A percentile compares a stretch with the other conserved stretches of the same genome.
Conservation (phyloP, 2,329 filamentous ascomycete species). For the Leptographium procerum region DNA sequence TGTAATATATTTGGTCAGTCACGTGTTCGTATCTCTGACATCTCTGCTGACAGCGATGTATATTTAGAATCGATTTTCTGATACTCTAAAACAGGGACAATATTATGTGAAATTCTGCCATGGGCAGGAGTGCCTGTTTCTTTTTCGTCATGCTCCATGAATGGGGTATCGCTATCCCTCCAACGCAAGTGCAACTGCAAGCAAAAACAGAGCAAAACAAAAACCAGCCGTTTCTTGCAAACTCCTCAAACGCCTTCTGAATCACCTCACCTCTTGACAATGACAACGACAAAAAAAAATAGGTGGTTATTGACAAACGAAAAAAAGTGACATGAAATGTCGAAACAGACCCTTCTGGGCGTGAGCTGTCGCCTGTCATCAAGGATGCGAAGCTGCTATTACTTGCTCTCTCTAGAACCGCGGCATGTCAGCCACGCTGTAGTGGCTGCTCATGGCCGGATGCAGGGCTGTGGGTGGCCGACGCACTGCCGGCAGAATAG, state of each 20-base stretch:
- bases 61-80: not conserved
- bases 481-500: constrained; percentile 42
- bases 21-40: not conserved
- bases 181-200: not conserved
- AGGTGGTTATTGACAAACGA: not conserved
- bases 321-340: not conserved
- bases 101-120: not conserved
- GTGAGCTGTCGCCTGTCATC: not conserved
- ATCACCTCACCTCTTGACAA: not conserved
- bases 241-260: not conserved
- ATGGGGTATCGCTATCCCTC: not conserved
- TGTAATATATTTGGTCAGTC: not conserved
- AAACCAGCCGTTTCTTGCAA: not conserved
- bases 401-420: constrained; percentile 27
- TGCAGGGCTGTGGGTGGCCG: constrained; percentile 48
- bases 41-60: not conserved
- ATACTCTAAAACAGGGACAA: not conserved
- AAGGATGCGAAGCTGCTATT: not conserved
- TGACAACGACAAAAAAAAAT: not conserved
- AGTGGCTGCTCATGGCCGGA: constrained; percentile 31
- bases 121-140: not conserved
- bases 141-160: not conserved
- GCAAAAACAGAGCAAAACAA: not conserved
- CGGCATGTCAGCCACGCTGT: constrained; percentile 32
- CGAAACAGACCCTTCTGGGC: not conserved